Base-by-base conservation (phyloP, 257 asterid species). In the Nicotiana knightiana region DNA sequence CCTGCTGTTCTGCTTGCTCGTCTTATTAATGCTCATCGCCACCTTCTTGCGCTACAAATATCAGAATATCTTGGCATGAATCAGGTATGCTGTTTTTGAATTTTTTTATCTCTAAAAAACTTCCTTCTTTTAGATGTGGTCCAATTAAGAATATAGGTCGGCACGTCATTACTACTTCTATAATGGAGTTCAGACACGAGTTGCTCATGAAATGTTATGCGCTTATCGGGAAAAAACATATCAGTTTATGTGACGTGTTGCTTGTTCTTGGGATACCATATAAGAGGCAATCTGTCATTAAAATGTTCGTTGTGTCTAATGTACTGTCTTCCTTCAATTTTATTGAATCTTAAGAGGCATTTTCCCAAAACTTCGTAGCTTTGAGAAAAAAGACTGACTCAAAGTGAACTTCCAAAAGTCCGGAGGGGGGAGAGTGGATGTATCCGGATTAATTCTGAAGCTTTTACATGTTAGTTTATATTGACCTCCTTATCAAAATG, bases 1-100 rank as follows among this genome's bases (percentile, higher is more conserved):
- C 98, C 98, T 1, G 76, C 97, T 17, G 95, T 96, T 73, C 89
- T 96, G 86, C 90, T 94, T 86, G 97, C 93, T 64, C 98, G 99
- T 81, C 88, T 96, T 85, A 89, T 92, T 84, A 93, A 94, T 91
- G 93, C 98, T 81, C 92, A 93, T 85, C 88, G 89, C 37, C 97
- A 96, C 90, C 93, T 93, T 82, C 89, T 94, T 76, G 97, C 98
- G 39, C 85, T 93, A 84, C 93, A 96, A 83, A 87, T 94, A 87
- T 96, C 98, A 65, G 97, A 92, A 75, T 94, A 94, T 85, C 95
- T 96, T 67, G 90, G 90, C 62, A 82, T 96, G 89, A 94, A 89
- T 83, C 93, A 91, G 89, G 99, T 94, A 87, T 90, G 97, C 85
- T 39, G 12, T 32, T 61, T 48, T 73, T 64, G 30, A 28, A 21